phyloP scores from a whole-genome alignment of 148 eudicot species.

The Camellia lanceoleosa region DNA sequence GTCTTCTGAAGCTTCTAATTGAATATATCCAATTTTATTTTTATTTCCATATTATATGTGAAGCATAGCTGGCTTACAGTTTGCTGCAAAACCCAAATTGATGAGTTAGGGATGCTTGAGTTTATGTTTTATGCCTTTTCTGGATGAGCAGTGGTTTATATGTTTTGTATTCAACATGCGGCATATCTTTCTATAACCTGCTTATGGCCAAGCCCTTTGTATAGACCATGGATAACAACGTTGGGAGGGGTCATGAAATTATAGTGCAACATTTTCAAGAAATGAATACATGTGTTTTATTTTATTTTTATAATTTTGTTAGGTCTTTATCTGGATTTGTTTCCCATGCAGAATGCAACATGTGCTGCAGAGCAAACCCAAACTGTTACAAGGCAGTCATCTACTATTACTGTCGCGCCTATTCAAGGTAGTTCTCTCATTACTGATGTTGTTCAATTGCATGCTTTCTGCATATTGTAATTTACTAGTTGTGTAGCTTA shows the following conservation, averaged over 20 bases:
- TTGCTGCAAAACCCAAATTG: neutral
- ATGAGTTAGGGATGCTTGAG: neutral
- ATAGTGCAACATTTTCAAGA: neutral
- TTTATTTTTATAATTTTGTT: neutral
- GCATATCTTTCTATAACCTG: neutral
- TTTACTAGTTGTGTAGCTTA: neutral
- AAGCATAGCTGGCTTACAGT: neutral
- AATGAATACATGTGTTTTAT: neutral
- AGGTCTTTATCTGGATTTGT: slow-evolving; percentile 9
- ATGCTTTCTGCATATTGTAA: neutral
- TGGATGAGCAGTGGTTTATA: neutral
- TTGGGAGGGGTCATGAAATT: neutral
- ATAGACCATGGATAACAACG: neutral
- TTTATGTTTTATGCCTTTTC: neutral
- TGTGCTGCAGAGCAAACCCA: slow-evolving; percentile 53
- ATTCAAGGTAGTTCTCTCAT: slow-evolving; percentile 29
- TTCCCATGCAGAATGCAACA: slow-evolving; percentile 41
- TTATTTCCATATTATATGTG: neutral
- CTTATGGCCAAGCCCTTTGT: neutral
- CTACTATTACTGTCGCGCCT: slow-evolving; percentile 56
- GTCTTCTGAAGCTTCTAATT: neutral
- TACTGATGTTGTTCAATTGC: neutral
- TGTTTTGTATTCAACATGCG: neutral
- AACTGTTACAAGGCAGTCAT: slow-evolving; percentile 45
- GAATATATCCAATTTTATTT: too few relatives aligned